A percentile compares a stretch with the other conserved stretches of the same genome.
Evolutionary conservation across 1,139 yeast genomes (phyloP).

Genomic region (Spathaspora jeffriesii): DNA sequence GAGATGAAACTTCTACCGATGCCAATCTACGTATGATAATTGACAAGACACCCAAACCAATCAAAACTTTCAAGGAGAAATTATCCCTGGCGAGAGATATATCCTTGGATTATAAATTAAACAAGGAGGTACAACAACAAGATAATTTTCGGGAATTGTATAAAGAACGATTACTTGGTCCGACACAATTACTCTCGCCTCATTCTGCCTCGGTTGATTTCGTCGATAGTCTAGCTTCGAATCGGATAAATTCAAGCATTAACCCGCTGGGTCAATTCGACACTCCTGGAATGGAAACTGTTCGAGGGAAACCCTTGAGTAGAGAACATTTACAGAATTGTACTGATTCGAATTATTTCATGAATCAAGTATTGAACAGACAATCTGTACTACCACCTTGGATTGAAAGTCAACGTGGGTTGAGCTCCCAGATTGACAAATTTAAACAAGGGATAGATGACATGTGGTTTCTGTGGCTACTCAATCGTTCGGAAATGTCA

Average conservation of each 20-base stretch:
- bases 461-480: conserved; percentile 43
- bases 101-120: conserved; percentile 62
- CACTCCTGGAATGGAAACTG: conserved; percentile 40
- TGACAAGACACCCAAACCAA: conserved; percentile 55
- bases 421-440: conserved; percentile 43
- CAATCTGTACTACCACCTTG: conserved; percentile 88
- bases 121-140: conserved; percentile 42
- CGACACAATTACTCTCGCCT: conserved; percentile 45
- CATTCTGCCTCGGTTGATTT: conserved; percentile 39
- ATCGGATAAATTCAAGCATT: conserved; percentile 72
- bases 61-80: conserved; percentile 29
- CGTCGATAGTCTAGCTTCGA: conserved; percentile 70
- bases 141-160: conserved; percentile 64
- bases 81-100: conserved; percentile 63
- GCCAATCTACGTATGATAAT: conserved; percentile 61
- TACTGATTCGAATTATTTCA: conserved; percentile 41
- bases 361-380: conserved; percentile 59
- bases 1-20: conserved; percentile 55
- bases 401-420: conserved; percentile 76
- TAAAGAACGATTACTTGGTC: conserved; percentile 63
- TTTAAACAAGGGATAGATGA: conserved; percentile 47
- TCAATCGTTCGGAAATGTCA: conserved; percentile 21
- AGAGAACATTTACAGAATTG: conserved; percentile 61
- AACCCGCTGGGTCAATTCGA: conserved; percentile 62
- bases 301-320: conserved; percentile 64